Evolutionary conservation across 768 basidiomycete genomes (phyloP).

Genomic region (Scleroderma citrinum): DNA sequence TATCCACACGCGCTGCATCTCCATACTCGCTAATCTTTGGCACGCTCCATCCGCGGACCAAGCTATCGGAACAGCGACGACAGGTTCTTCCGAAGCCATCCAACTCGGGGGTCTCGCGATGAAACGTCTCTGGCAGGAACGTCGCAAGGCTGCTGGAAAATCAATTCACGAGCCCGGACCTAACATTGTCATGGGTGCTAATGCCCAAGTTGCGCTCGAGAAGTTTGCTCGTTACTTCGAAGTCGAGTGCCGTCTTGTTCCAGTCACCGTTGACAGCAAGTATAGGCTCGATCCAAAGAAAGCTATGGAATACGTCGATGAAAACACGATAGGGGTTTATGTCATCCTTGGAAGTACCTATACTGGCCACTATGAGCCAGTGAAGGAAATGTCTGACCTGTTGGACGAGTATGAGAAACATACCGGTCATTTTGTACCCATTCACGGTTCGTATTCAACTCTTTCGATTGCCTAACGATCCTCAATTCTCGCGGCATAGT

Average conservation of each 20-base stretch:
- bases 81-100: conserved; percentile 67
- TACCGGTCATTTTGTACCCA: conserved; percentile 40
- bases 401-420: conserved; percentile 50
- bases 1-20: conserved; percentile 42
- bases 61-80: conserved; percentile 66
- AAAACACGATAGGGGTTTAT: conserved; percentile 68
- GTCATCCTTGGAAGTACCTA: conserved; percentile 54
- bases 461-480: conserved; percentile 14
- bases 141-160: conserved; percentile 59
- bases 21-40: conserved; percentile 64
- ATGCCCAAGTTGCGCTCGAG: conserved; percentile 66
- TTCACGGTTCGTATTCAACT: conserved; percentile 29
- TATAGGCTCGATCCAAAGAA: conserved; percentile 71
- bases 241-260: conserved; percentile 59
- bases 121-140: conserved; percentile 67
- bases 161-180: conserved; percentile 62
- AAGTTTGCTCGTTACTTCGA: conserved; percentile 68
- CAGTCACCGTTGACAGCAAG: conserved; percentile 59
- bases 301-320: conserved; percentile 60
- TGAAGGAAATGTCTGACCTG: conserved; percentile 77
- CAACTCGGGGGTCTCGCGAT: conserved; percentile 68
- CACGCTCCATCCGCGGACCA: conserved; percentile 49
- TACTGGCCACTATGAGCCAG: conserved; percentile 67
- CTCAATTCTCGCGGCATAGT: conserved; percentile 23
- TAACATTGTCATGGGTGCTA: conserved; percentile 60